Evolutionary conservation across 257 asterid species (phyloP).

Genomic region (Nicotiana tomentosiformis): DNA sequence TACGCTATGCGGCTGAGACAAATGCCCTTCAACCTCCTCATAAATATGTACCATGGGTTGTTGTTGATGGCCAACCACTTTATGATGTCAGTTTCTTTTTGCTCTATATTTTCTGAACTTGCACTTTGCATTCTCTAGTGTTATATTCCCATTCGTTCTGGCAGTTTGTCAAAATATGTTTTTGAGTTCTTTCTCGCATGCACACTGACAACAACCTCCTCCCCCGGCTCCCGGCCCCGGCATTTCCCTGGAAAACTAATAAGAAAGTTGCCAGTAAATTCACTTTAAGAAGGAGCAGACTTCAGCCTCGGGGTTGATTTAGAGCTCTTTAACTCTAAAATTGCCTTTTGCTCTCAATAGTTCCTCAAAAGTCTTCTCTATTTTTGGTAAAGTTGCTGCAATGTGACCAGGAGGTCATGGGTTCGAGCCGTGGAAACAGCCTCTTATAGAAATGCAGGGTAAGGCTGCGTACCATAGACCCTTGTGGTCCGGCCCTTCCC

Average conservation of each 20-base stretch:
- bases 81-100: constrained; percentile 57
- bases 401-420: background rate
- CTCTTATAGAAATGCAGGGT: background rate
- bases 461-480: no score
- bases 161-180: background rate
- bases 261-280: background rate
- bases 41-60: constrained; percentile 83
- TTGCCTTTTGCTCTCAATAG: background rate
- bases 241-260: background rate
- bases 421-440: background rate
- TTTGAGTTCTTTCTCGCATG: background rate
- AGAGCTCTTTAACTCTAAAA: background rate
- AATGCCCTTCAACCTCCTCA: constrained; percentile 79
- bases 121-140: background rate
- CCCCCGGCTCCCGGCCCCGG: background rate
- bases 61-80: constrained; percentile 80
- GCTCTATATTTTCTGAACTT: background rate
- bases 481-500: no score
- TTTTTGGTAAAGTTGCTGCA: background rate
- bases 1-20: constrained; percentile 59
- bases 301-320: no score
- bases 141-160: background rate
- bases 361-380: background rate
- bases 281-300: background rate
- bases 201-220: no score